Evolutionary conservation across 2,329 filamentous ascomycete genomes (phyloP).

Genomic region (Tolypocladium inflatum): DNA sequence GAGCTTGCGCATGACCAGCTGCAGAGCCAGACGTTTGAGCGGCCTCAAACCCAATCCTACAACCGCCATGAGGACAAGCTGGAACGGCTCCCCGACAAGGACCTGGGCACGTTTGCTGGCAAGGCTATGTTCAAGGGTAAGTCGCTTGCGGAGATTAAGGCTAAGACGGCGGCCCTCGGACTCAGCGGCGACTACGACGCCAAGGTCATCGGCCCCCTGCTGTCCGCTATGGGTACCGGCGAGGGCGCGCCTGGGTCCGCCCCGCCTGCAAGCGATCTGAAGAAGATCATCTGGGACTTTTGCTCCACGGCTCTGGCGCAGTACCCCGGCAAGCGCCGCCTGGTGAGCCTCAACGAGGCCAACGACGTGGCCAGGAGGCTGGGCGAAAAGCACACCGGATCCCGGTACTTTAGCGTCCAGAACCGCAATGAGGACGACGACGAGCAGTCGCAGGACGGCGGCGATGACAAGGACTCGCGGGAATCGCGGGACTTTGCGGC

Average conservation of each 20-base stretch:
- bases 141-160: conserved; percentile 9
- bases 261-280: conserved; percentile 4
- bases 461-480: conserved; percentile 5
- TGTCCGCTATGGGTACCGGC: conserved; percentile 14
- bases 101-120: background rate
- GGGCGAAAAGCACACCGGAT: conserved; percentile 35
- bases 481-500: conserved; percentile 19
- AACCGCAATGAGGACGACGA: conserved; percentile 15
- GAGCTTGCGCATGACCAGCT: conserved; percentile 55
- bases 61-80: conserved; percentile 3
- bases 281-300: conserved; percentile 22
- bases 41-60: conserved; percentile 5
- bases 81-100: conserved; percentile 7
- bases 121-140: conserved; percentile 4
- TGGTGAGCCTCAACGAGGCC: conserved; percentile 46
- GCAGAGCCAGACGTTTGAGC: conserved; percentile 26
- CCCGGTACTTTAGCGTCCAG: conserved; percentile 26
- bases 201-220: conserved; percentile 14
- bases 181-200: conserved; percentile 18
- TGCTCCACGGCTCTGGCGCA: conserved; percentile 20
- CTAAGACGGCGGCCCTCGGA: conserved; percentile 12
- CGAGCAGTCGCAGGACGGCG: conserved; percentile 12
- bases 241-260: conserved; percentile 5
- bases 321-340: conserved; percentile 30
- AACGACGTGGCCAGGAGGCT: conserved; percentile 49